Evolutionary conservation across 805 yeast species (phyloP).

Genomic region (Priceomyces fermenticarens): DNA sequence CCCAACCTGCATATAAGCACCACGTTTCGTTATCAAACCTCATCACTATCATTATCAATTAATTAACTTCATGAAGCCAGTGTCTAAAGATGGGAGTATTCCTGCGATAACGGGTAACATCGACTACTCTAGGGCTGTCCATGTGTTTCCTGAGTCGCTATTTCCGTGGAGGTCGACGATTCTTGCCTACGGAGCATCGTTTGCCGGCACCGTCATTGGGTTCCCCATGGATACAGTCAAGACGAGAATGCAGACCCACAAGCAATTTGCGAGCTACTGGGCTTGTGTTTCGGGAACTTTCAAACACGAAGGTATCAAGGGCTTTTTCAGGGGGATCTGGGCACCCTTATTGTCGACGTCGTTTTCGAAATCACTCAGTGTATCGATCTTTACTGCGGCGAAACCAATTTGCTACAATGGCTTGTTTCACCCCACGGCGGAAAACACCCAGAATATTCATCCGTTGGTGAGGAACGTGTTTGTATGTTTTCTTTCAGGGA

Average conservation of each 20-base stretch:
- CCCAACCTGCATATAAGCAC: too few species aligned
- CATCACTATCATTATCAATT: too few species aligned
- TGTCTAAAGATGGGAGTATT: conserved; percentile 15
- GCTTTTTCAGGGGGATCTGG: conserved; percentile 72
- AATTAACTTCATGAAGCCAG: too few species aligned
- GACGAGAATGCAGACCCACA: conserved; percentile 81
- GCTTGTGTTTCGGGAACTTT: conserved; percentile 59
- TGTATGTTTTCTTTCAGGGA: conserved; percentile 55
- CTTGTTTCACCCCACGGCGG: conserved; percentile 8
- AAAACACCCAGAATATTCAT: conserved; percentile 22
- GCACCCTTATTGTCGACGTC: conserved; percentile 73
- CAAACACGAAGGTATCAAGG: conserved; percentile 59
- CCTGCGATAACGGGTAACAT: conserved; percentile 63
- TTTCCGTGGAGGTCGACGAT: conserved; percentile 56
- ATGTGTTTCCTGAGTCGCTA: conserved; percentile 45
- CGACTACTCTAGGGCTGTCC: conserved; percentile 43
- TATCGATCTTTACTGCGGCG: conserved; percentile 55
- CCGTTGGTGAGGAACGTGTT: conserved; percentile 41
- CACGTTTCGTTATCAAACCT: too few species aligned
- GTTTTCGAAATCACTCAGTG: conserved; percentile 61
- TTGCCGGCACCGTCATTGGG: conserved; percentile 66
- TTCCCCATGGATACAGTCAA: conserved; percentile 86
- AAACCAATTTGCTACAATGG: conserved; percentile 39
- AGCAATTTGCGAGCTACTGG: conserved; percentile 48
- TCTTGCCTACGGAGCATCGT: conserved; percentile 62